A percentile compares a stretch with the other conserved stretches of the same genome.
These are phyloP conservation scores for Kodamaea kaohsiungensis DNA, from an alignment of 805 yeast genomes.

Conservation along the genomic window DNA sequence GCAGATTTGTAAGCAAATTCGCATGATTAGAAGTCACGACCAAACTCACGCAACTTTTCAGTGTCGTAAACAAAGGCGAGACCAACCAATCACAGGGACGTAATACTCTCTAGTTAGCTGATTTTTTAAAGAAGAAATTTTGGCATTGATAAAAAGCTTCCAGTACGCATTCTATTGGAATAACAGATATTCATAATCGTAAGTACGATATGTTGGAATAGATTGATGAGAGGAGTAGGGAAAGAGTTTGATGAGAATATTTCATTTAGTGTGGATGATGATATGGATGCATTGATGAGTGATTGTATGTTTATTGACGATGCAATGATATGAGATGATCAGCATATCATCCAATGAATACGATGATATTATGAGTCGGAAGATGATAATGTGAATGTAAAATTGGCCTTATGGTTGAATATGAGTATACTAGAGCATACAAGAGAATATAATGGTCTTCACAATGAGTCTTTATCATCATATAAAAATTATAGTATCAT, in stretches of 20 bases:
- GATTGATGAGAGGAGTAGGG: neutral
- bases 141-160: neutral
- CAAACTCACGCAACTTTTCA: neutral
- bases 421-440: too few species aligned
- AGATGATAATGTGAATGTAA: too few species aligned
- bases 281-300: neutral
- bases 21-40: neutral
- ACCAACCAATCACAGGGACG: constrained; percentile 8
- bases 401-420: too few species aligned
- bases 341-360: too few species aligned
- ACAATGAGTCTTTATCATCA: too few species aligned
- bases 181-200: constrained; percentile 1
- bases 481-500: too few species aligned
- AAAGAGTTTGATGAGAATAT: neutral
- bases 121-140: constrained; percentile 9
- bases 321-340: too few species aligned
- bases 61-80: neutral
- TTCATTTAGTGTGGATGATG: neutral
- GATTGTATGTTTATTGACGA: too few species aligned
- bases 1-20: too few species aligned
- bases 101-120: constrained; percentile 9
- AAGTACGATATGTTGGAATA: neutral
- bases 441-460: too few species aligned
- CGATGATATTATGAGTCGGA: too few species aligned
- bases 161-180: constrained; percentile 2